phyloP scores from a whole-genome alignment of 371 early-diverging fungal genomes.

The Mortierella sp. region DNA sequence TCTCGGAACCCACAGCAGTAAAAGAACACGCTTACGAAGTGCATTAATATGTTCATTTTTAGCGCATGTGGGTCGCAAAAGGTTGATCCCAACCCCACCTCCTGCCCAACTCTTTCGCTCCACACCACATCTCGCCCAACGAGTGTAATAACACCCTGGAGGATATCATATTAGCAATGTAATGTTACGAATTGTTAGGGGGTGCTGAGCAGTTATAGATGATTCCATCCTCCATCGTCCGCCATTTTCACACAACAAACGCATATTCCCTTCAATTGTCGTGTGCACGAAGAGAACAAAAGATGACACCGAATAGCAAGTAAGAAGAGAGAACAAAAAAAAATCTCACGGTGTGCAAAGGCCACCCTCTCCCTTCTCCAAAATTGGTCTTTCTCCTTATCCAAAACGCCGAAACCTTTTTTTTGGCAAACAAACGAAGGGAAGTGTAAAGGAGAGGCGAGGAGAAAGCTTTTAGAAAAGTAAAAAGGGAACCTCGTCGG shows the following conservation, averaged over 20 bases:
- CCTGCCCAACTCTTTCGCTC: background rate
- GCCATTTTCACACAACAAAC: background rate
- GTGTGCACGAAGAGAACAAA: background rate
- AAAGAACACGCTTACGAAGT: background rate
- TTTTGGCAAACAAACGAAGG: background rate
- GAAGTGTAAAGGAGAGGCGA: background rate
- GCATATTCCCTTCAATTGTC: background rate
- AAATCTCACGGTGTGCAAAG: constrained; percentile 31
- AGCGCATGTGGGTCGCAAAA: background rate
- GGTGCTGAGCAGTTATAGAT: background rate
- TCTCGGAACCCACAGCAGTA: background rate
- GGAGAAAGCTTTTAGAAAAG: background rate
- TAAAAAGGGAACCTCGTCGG: background rate
- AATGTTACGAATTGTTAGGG: background rate
- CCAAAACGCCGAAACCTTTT: background rate
- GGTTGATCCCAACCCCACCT: background rate
- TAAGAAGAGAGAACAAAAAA: constrained; percentile 8
- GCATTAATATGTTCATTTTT: background rate
- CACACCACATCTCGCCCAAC: background rate
- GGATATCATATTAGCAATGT: background rate
- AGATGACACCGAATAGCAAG: background rate
- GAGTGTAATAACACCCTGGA: background rate
- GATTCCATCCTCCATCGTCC: background rate
- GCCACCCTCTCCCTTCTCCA: background rate
- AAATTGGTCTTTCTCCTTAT: background rate